A percentile compares a stretch with the other conserved stretches of the same genome.
phyloP scores from a whole-genome alignment of 2,329 filamentous ascomycete genomes.

The Fusarium buharicum region DNA sequence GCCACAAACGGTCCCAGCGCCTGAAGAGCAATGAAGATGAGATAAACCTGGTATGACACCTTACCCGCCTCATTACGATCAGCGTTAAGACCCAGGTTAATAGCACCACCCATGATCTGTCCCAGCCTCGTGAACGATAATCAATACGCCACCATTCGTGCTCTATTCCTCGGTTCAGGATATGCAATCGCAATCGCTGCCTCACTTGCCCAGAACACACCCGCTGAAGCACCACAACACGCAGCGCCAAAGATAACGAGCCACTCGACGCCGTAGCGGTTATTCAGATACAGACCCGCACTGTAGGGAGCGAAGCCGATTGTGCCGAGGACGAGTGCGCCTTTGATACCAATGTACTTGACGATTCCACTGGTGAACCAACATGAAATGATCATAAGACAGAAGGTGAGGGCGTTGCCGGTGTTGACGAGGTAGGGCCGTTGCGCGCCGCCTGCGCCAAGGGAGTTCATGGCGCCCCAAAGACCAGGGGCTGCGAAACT shows the following conservation, averaged over 20 bases:
- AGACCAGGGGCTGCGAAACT: constrained; percentile 46
- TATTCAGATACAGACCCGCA: constrained; percentile 57
- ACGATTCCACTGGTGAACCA: constrained; percentile 56
- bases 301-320: constrained; percentile 57
- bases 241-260: constrained; percentile 56
- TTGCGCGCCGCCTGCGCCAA: constrained; percentile 60
- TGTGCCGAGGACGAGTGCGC: constrained; percentile 55
- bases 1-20: constrained; percentile 68
- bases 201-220: constrained; percentile 52
- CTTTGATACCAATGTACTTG: constrained; percentile 47
- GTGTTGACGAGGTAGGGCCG: constrained; percentile 72
- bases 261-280: constrained; percentile 56
- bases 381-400: constrained; percentile 58
- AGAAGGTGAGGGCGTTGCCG: constrained; percentile 62
- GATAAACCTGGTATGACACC: constrained; percentile 72
- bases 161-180: constrained; percentile 71
- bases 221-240: constrained; percentile 54
- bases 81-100: constrained; percentile 72
- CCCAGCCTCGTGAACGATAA: constrained; percentile 66
- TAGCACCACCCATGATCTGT: constrained; percentile 67
- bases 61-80: constrained; percentile 64
- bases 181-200: constrained; percentile 63
- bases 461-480: constrained; percentile 47
- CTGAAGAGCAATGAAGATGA: constrained; percentile 74
- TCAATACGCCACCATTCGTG: constrained; percentile 71